phyloP scores from a whole-genome alignment of 139 green algal species.

The Eudorina sp. region DNA sequence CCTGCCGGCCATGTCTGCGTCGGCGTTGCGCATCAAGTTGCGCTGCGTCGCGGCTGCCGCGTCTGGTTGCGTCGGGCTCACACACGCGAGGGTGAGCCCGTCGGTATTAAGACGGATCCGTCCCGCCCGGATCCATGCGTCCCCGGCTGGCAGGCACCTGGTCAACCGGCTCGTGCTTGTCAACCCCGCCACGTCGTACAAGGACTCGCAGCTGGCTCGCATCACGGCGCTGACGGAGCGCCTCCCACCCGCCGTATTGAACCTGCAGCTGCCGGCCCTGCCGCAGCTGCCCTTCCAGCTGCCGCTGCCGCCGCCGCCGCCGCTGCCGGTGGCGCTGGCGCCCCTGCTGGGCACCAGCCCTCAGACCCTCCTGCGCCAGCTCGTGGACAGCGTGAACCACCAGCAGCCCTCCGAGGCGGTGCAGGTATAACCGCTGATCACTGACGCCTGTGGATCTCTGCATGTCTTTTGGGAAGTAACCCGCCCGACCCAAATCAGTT shows the following conservation, averaged over 20 bases:
- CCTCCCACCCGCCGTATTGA: conserved; percentile 74
- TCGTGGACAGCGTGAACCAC: neutral
- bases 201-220: conserved; percentile 70
- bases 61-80: too few relatives aligned
- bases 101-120: too few relatives aligned
- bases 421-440: neutral
- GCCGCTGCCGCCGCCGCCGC: conserved; percentile 74
- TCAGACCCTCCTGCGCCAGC: neutral
- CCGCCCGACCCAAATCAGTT: too few relatives aligned
- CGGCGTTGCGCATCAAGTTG: too few relatives aligned
- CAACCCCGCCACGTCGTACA: conserved; percentile 90
- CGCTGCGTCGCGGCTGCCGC: too few relatives aligned
- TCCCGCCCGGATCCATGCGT: too few relatives aligned
- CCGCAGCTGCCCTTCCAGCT: conserved; percentile 71
- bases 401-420: conserved; percentile 7
- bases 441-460: neutral
- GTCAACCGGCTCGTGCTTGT: conserved; percentile 78
- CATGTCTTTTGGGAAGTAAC: neutral
- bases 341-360: conserved; percentile 28
- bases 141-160: neutral
- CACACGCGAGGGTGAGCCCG: too few relatives aligned
- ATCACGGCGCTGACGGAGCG: conserved; percentile 73
- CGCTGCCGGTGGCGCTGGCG: conserved; percentile 72
- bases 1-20: too few relatives aligned
- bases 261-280: conserved; percentile 72